A percentile compares a stretch with the other conserved stretches of the same genome.
Conservation (phyloP, 106 monocot genomes). For the Acanthochlamys bracteata region DNA sequence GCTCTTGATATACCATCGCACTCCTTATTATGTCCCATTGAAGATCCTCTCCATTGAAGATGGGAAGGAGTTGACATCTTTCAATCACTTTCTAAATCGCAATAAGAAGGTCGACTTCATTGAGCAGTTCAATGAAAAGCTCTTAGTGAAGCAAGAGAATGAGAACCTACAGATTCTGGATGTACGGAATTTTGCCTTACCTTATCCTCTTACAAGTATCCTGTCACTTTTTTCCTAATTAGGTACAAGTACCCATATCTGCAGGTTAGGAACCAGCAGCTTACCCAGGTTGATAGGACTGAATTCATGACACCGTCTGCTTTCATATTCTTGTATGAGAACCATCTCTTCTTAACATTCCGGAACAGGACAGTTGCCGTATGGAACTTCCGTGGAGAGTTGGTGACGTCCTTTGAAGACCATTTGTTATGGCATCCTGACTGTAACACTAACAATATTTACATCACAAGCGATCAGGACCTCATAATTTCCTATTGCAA, state of each 20-base stretch:
- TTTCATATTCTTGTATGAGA: constrained; percentile 49
- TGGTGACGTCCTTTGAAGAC: constrained; percentile 47
- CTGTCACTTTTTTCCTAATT: not conserved
- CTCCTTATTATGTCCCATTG: constrained; percentile 42
- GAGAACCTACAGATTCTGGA: constrained; percentile 79
- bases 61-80: constrained; percentile 54
- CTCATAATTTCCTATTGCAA: constrained; percentile 94
- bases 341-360: constrained; percentile 41
- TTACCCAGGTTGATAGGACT: constrained; percentile 28
- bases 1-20: constrained; percentile 50
- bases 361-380: constrained; percentile 35
- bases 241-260: not conserved
- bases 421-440: constrained; percentile 84
- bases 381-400: constrained; percentile 43
- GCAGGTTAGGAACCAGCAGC: constrained; percentile 38
- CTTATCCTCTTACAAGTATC: not conserved
- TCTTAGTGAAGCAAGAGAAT: constrained; percentile 73
- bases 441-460: constrained; percentile 88
- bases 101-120: constrained; percentile 75
- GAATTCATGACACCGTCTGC: constrained; percentile 50
- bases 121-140: constrained; percentile 81
- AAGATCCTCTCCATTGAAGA: constrained; percentile 75
- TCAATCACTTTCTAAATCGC: constrained; percentile 50
- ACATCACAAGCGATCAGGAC: constrained; percentile 89
- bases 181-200: constrained; percentile 16